Conservation (phyloP, 179 eudicot species). For the Silene coronaria region DNA sequence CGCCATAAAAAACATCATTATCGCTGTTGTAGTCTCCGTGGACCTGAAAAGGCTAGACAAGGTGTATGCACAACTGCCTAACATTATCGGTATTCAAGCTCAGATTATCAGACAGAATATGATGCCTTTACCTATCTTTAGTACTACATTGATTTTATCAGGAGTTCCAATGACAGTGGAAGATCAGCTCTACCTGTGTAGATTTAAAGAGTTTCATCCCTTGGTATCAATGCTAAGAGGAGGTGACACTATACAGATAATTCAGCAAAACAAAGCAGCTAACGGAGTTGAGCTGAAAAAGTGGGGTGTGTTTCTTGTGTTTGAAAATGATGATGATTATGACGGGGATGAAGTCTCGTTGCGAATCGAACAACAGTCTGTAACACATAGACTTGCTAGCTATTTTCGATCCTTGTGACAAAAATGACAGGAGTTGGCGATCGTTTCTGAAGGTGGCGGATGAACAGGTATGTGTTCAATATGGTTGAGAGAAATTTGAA, state of each 20-base stretch:
- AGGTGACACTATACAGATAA: constrained; percentile 41
- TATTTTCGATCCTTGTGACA: constrained; percentile 31
- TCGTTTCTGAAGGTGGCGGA: neutral
- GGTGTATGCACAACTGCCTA: constrained; percentile 19
- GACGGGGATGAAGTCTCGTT: constrained; percentile 38
- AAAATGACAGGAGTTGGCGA: neutral
- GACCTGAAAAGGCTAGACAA: constrained; percentile 20
- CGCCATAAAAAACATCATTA: constrained; percentile 35
- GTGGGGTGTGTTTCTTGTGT: constrained; percentile 41
- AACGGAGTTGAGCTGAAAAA: constrained; percentile 37
- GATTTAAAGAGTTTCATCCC: constrained; percentile 33
- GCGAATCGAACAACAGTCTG: constrained; percentile 29
- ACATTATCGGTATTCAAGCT: constrained; percentile 28
- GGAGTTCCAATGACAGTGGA: constrained; percentile 42
- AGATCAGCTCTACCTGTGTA: constrained; percentile 46
- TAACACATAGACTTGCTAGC: constrained; percentile 35
- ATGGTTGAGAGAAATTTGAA: neutral
- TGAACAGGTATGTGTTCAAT: neutral
- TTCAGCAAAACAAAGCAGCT: neutral
- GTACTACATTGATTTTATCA: constrained; percentile 20
- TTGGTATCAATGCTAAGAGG: constrained; percentile 35
- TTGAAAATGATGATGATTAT: constrained; percentile 55
- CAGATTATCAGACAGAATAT: constrained; percentile 28
- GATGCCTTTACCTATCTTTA: constrained; percentile 9
- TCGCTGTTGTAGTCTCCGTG: constrained; percentile 42